Evolutionary conservation across 805 yeast species (phyloP).

Genomic region (Lipomyces sp.): DNA sequence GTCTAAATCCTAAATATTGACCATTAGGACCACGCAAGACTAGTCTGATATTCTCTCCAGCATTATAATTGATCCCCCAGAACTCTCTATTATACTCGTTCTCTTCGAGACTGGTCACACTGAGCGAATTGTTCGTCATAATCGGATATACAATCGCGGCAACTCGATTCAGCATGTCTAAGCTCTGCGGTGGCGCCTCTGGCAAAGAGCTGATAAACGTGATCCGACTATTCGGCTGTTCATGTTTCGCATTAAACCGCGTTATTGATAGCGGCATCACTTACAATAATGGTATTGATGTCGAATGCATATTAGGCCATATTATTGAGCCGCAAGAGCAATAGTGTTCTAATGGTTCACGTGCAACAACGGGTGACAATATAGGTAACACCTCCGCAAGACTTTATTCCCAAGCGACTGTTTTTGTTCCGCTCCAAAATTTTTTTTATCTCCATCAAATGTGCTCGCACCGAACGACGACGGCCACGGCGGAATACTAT

Average conservation of each 20-base stretch:
- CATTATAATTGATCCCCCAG: constrained; percentile 40
- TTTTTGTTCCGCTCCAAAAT: not conserved
- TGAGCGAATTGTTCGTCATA: constrained; percentile 34
- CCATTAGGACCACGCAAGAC: constrained; percentile 36
- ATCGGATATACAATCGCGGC: constrained; percentile 39
- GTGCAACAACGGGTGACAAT: not conserved
- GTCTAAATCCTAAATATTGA: constrained; percentile 28
- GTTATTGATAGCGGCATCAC: constrained; percentile 31
- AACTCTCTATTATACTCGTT: constrained; percentile 28
- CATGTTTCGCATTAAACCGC: constrained; percentile 25
- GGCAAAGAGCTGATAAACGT: constrained; percentile 35
- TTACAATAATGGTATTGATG: not conserved
- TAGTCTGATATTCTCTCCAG: constrained; percentile 34
- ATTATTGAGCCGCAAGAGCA: not conserved
- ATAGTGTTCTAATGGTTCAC: not conserved
- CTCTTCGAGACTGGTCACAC: constrained; percentile 36
- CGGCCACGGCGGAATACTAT: not conserved
- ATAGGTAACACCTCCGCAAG: not conserved
- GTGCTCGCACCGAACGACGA: not conserved
- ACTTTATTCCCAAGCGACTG: not conserved
- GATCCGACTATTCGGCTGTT: constrained; percentile 36
- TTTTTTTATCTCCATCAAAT: not conserved
- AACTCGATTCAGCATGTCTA: constrained; percentile 33
- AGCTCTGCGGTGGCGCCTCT: constrained; percentile 28
- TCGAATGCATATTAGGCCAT: too few species aligned